Percentiles rank a stretch among this genome's conserved stretches.
These are phyloP conservation scores for Nannochloropsis salina DNA, from an alignment of 108 stramenopile species.

Conservation along the genomic window DNA sequence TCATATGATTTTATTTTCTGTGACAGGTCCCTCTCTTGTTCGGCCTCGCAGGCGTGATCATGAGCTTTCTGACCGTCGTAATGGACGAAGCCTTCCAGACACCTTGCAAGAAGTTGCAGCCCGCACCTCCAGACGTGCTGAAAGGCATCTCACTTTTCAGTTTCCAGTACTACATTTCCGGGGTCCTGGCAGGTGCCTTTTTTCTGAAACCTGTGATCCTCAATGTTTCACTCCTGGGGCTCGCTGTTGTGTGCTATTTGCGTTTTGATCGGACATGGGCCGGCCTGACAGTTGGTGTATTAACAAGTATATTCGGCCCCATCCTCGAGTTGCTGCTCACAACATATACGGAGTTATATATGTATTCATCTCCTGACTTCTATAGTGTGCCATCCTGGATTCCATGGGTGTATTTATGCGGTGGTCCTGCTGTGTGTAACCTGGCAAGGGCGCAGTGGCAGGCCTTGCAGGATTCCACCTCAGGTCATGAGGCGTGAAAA, in stretches of 20 bases:
- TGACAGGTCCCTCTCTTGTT: neutral
- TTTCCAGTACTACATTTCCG: neutral
- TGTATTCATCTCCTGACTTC: neutral
- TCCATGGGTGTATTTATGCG: slow-evolving; percentile 6
- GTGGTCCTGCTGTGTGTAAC: neutral
- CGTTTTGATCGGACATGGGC: slow-evolving; percentile 13
- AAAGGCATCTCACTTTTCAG: neutral
- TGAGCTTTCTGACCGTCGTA: neutral
- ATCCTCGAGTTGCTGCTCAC: neutral
- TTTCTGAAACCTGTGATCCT: neutral
- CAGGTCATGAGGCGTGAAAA: too few species aligned
- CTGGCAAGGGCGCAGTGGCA: neutral
- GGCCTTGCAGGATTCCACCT: neutral
- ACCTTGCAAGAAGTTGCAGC: slow-evolving; percentile 9
- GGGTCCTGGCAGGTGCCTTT: neutral
- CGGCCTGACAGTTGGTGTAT: neutral
- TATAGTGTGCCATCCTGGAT: neutral
- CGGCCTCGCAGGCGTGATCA: neutral
- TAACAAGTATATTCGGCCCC: neutral
- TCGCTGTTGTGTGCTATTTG: neutral
- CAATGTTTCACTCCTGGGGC: neutral
- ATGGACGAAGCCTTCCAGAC: neutral
- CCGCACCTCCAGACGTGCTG: neutral
- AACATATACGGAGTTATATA: neutral
- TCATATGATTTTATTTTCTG: neutral